These are phyloP conservation scores for Rhodotorula sp. DNA, from an alignment of 1,284 basidiomycete species.

Conservation along the genomic window DNA sequence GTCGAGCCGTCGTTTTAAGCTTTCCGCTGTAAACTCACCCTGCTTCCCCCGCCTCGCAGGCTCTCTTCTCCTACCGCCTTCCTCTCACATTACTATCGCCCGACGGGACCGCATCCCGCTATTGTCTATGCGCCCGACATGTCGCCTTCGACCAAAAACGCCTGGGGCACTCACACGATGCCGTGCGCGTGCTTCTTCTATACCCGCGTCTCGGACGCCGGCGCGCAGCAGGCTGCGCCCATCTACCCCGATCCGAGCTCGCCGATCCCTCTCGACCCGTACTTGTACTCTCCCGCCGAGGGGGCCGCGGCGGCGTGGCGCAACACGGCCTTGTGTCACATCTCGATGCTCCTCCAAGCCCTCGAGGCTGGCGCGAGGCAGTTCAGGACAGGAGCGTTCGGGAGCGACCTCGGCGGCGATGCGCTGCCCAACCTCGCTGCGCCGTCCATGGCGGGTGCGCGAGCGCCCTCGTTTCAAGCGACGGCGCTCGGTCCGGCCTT, in stretches of 20 bases:
- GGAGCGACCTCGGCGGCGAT: not conserved
- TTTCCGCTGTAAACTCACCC: not conserved
- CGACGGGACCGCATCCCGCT: constrained; percentile 27
- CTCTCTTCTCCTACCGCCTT: constrained; percentile 34
- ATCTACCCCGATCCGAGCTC: not conserved
- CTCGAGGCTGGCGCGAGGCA: constrained; percentile 18
- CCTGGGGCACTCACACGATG: constrained; percentile 30
- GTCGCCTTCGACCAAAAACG: constrained; percentile 24
- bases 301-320: constrained; percentile 37
- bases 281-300: constrained; percentile 27
- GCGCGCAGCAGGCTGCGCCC: constrained; percentile 14
- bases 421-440: not conserved
- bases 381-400: not conserved
- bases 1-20: not conserved
- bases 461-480: constrained; percentile 36
- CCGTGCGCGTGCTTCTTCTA: constrained; percentile 43
- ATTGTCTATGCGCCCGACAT: constrained; percentile 39
- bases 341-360: constrained; percentile 33
- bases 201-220: constrained; percentile 32
- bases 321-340: constrained; percentile 37
- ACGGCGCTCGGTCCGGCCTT: constrained; percentile 37
- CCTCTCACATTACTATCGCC: constrained; percentile 37
- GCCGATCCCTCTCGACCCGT: constrained; percentile 6
- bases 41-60: constrained; percentile 10
- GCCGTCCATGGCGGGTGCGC: constrained; percentile 3